Base-by-base conservation (phyloP, 768 basidiomycete species). In the Dacryopinax primogenitus region DNA sequence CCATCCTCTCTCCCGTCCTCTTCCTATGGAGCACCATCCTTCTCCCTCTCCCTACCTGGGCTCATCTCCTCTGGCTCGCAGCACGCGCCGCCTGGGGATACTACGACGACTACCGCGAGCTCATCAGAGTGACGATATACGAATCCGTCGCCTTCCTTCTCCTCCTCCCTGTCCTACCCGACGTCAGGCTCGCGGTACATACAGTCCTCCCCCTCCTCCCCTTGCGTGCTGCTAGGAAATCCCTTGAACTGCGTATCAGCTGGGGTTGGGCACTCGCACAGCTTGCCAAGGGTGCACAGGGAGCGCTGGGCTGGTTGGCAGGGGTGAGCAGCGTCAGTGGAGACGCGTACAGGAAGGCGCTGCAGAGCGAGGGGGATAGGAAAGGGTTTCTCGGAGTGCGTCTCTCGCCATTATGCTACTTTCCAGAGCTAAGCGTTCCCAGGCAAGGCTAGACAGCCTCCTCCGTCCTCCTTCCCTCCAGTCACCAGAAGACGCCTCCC, bases 391-490 rank as follows among this genome's bases (percentile, higher is more conserved):
- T 58, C 30, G 30, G 26, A 28, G 51, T 58, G 51, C 23, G 51
- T 18, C 9, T 58, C 26, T 18, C 30, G 13, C 11, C 4, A 15
- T 58, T 30, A 7, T 13, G 3, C 51, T 18, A 3, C 26, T 26
- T 9, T 13, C 30, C 9, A 21, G 3, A 2, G 51, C 51, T 58
- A 30, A 58, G 26, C 4, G 3, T 18, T 6, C 6, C 9, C 18
- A 58, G 51, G 51, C 51, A 30, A 3, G 51, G 9, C 51, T 58
- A 6, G 51, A 58, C 62, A 47, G 7, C 67, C 67, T n/a, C 62
- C 30, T 33, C 16, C 63, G 11, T 66, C 66, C 26, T 30, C 61
- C 23, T 34, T 62, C 1, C 34, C 65, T 28, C 66, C 47, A 47
- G 23, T 58, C 45, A 21, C 30, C 64, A 15, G 44, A 51, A 45